Percentiles rank a stretch among this genome's conserved stretches.
phyloP scores from a whole-genome alignment of 306 rosid genomes.

The Pyrus betulifolia region DNA sequence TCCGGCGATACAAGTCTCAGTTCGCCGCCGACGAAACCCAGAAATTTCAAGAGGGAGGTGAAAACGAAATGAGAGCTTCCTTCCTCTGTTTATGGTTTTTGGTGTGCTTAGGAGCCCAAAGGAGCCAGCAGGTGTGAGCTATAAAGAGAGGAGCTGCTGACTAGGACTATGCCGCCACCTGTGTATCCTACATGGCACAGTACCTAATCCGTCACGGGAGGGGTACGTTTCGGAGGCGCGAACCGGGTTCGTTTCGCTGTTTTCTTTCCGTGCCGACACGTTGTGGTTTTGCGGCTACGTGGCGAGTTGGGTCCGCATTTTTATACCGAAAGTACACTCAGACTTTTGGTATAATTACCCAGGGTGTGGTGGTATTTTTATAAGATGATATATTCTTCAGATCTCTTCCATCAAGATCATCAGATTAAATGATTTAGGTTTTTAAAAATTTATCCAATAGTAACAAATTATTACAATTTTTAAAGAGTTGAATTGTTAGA shows the following conservation, averaged over 20 bases:
- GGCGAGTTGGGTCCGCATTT: not conserved
- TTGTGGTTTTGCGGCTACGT: not conserved
- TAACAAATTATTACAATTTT: too few species aligned
- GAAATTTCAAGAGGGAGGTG: not conserved
- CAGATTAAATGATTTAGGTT: too few species aligned
- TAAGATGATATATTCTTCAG: too few species aligned
- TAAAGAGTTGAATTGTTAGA: too few species aligned
- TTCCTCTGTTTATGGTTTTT: slow-evolving; percentile 6
- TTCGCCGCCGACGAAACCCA: not conserved
- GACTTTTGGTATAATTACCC: not conserved
- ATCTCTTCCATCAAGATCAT: too few species aligned
- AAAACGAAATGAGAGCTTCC: not conserved
- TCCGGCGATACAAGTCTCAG: slow-evolving; percentile 14
- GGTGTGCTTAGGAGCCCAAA: not conserved
- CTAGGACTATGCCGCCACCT: slow-evolving; percentile 25
- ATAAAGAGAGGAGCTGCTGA: slow-evolving; percentile 27
- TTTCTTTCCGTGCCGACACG: slow-evolving; percentile 17
- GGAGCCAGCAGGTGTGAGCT: not conserved
- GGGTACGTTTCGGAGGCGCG: slow-evolving; percentile 10
- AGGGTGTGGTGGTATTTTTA: too few species aligned
- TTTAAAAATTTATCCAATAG: too few species aligned
- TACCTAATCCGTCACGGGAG: not conserved
- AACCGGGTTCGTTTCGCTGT: slow-evolving; percentile 17
- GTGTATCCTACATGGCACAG: slow-evolving; percentile 26
- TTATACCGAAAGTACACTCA: slow-evolving; percentile 17